Evolutionary conservation across 1,139 yeast species (phyloP).

Genomic region (Torulaspora pretoriensis): DNA sequence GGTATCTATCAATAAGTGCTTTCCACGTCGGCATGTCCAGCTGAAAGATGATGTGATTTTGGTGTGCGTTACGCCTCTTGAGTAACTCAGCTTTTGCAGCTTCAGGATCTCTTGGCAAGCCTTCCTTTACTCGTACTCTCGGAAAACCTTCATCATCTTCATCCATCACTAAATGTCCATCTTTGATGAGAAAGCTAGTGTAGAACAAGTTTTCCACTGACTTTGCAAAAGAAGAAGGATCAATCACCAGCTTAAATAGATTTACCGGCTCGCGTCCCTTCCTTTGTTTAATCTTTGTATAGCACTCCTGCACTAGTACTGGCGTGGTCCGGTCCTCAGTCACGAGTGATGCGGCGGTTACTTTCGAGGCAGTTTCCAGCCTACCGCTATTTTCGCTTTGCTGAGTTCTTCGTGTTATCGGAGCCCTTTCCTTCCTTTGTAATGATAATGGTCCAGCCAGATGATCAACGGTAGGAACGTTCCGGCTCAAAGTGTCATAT

Average conservation of each 20-base stretch:
- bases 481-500: slow-evolving; percentile 45
- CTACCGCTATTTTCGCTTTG: slow-evolving; percentile 39
- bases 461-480: slow-evolving; percentile 54
- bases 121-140: slow-evolving; percentile 34
- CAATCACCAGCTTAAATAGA: slow-evolving; percentile 61
- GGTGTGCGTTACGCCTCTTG: slow-evolving; percentile 33
- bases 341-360: slow-evolving; percentile 49
- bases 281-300: slow-evolving; percentile 38
- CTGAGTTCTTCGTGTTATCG: slow-evolving; percentile 40
- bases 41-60: slow-evolving; percentile 66
- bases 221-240: slow-evolving; percentile 73
- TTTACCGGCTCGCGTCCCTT: slow-evolving; percentile 45
- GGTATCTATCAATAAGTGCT: slow-evolving; percentile 45
- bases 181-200: slow-evolving; percentile 72
- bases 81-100: slow-evolving; percentile 31
- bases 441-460: slow-evolving; percentile 70
- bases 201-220: slow-evolving; percentile 81
- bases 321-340: slow-evolving; percentile 56
- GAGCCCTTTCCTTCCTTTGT: slow-evolving; percentile 47
- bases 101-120: slow-evolving; percentile 29
- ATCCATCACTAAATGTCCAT: slow-evolving; percentile 57
- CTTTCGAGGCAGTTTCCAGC: slow-evolving; percentile 52
- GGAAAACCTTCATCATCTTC: slow-evolving; percentile 52
- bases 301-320: slow-evolving; percentile 51
- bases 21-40: slow-evolving; percentile 66